phyloP scores from a whole-genome alignment of 78 protist genomes.

The Blattamonas nauphoetae region DNA sequence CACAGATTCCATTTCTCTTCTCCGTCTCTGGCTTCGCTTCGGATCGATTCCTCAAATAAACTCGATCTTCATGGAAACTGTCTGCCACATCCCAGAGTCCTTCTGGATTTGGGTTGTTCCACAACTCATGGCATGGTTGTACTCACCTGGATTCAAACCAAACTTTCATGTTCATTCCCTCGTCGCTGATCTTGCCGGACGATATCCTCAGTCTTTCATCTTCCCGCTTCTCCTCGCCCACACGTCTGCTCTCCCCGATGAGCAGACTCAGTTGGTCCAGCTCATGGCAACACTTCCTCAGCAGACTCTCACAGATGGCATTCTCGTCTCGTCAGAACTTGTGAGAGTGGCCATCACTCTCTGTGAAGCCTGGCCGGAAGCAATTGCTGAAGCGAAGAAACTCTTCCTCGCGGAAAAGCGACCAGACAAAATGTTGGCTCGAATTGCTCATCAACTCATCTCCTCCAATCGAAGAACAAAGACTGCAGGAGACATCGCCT shows the following conservation, averaged over 20 bases:
- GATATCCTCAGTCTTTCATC: constrained; percentile 19
- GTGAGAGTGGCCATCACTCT: constrained; percentile 9
- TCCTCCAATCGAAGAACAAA: background rate
- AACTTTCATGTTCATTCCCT: background rate
- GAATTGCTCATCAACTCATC: background rate
- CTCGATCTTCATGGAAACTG: background rate
- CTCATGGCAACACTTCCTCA: background rate
- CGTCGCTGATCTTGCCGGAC: background rate
- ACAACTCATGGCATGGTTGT: constrained; percentile 22
- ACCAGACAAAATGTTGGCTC: background rate
- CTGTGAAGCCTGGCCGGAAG: constrained; percentile 16
- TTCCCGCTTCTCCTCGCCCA: constrained; percentile 15
- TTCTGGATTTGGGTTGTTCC: constrained; percentile 10
- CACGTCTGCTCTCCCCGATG: background rate
- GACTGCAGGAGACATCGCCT: background rate
- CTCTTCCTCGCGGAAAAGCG: constrained; percentile 6
- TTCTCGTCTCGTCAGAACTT: constrained; percentile 15
- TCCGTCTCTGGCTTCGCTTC: background rate
- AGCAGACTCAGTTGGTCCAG: background rate
- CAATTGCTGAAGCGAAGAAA: background rate
- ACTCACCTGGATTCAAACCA: background rate
- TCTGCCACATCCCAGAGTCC: background rate
- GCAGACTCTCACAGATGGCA: background rate
- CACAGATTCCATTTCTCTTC: background rate
- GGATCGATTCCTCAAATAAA: background rate